These are phyloP conservation scores for Saccharomycopsis selenospora DNA, from an alignment of 805 yeast genomes.

Conservation along the genomic window DNA sequence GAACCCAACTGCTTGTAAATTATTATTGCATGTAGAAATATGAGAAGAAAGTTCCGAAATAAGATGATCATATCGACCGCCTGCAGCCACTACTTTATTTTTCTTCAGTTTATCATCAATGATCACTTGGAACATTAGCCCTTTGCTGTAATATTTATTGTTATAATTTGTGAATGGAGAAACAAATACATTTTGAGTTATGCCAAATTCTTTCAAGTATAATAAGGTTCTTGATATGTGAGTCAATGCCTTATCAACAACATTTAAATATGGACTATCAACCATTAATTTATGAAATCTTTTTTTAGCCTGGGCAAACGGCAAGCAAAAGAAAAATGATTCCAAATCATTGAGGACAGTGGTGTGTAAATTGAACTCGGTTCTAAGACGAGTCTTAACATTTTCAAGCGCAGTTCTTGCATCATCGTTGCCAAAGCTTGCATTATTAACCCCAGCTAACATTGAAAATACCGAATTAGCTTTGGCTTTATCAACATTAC, in stretches of 20 bases:
- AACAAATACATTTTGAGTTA: constrained; percentile 45
- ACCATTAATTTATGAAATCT: constrained; percentile 65
- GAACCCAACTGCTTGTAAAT: constrained; percentile 74
- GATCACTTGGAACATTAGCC: constrained; percentile 84
- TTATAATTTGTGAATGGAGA: constrained; percentile 84
- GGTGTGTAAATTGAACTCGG: constrained; percentile 43
- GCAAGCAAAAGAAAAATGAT: constrained; percentile 67
- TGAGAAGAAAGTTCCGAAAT: constrained; percentile 50
- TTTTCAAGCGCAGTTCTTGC: constrained; percentile 24
- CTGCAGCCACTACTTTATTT: constrained; percentile 60
- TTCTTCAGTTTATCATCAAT: constrained; percentile 49
- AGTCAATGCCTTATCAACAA: constrained; percentile 54
- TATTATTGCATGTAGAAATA: constrained; percentile 21
- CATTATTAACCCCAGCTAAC: constrained; percentile 56
- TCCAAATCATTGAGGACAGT: constrained; percentile 78
- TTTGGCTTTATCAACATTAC: constrained; percentile 73
- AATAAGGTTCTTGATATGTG: constrained; percentile 55
- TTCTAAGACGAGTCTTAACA: constrained; percentile 57
- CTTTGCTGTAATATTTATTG: constrained; percentile 67
- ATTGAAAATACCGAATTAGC: constrained; percentile 58
- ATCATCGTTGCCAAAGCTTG: constrained; percentile 21
- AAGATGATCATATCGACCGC: constrained; percentile 85
- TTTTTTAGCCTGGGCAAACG: constrained; percentile 53
- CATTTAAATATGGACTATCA: constrained; percentile 56
- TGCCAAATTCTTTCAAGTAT: constrained; percentile 51